Conservation (phyloP, 345 rosid species). For the Viola odorata region DNA sequence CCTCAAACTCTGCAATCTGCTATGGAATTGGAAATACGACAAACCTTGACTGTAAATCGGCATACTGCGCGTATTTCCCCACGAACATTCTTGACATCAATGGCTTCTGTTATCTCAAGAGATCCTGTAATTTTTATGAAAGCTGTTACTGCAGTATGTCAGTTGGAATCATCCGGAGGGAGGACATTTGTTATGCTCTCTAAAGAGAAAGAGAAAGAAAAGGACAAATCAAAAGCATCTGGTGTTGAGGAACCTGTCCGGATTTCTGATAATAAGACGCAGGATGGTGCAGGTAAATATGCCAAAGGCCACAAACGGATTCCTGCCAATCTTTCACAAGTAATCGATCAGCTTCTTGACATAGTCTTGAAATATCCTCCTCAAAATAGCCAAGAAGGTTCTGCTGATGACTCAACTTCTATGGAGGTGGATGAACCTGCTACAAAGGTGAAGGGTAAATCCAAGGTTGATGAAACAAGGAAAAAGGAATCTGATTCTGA, state of each 20-base stretch:
- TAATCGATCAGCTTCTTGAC: slow-evolving; percentile 95
- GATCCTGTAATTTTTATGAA: slow-evolving; percentile 87
- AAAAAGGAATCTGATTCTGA: slow-evolving; percentile 59
- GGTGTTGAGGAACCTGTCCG: slow-evolving; percentile 68
- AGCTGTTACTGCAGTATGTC: slow-evolving; percentile 76
- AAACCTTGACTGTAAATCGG: slow-evolving; percentile 65
- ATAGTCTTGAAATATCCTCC: slow-evolving; percentile 65
- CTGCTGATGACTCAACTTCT: slow-evolving; percentile 31
- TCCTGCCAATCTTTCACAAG: slow-evolving; percentile 79
- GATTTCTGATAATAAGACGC: slow-evolving; percentile 64
- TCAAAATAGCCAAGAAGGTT: slow-evolving; percentile 50
- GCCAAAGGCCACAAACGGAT: slow-evolving; percentile 70
- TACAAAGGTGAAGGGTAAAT: slow-evolving; percentile 80
- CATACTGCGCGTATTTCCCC: slow-evolving; percentile 66
- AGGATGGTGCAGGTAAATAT: slow-evolving; percentile 72
- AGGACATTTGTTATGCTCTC: slow-evolving; percentile 63
- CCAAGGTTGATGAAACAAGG: slow-evolving; percentile 64
- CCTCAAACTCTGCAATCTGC: slow-evolving; percentile 95
- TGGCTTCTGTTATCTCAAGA: slow-evolving; percentile 90
- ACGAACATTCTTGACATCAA: slow-evolving; percentile 63
- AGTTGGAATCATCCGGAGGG: slow-evolving; percentile 83
- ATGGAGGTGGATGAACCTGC: slow-evolving; percentile 90
- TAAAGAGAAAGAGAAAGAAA: slow-evolving; percentile 74
- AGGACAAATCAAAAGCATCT: slow-evolving; percentile 53
- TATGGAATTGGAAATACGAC: slow-evolving; percentile 91